Evolutionary conservation across 2,329 filamentous ascomycete genomes (phyloP), one percentile per base, ranked within the genome.

Genomic region (Colletotrichum sp.): DNA sequence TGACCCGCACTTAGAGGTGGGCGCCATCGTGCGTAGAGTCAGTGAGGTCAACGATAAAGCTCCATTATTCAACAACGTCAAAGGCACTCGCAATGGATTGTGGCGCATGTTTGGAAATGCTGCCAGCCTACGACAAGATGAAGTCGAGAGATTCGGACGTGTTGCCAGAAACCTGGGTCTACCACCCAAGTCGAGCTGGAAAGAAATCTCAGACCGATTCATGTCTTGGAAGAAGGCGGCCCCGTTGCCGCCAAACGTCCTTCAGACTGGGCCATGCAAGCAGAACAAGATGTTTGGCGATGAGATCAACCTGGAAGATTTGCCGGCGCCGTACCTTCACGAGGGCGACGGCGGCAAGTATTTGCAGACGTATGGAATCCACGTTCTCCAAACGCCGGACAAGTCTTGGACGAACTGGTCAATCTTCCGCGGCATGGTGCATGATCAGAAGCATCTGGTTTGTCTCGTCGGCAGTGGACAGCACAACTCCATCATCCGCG

Each of bases 31-130:
- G 4, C 83, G 88, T 8, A 81, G 80, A 18, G 87, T 86, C 9
- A 86, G 84, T 77, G 88, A 90, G 73, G 85, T 81, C 0, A 78
- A 88, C 59, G 85, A 84, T 74, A 88, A 87, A 69, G 88, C 88
- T 1, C 88, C 88, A 0, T 83, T 90, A 0, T 89, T 90, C 83
- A 88, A 89, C 80, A 90, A 90, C 39, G 72, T 90, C 68, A 88
- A 85, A 67, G 88, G 88, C 2, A 80, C 81, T 6, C 79, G 86
- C 39, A 79, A 88, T 59, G 88, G 88, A 8, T 81, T 90, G 1
- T 90, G 82, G 76, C 82, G 87, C 10, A 89, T 89, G 24, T 83
- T 90, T 6, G 88, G 87, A 24, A 85, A 85, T 0, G 84, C 88
- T 0, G 85, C 80, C 3, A 84, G 83, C 2, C 81, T 89, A 1